phyloP scores from a whole-genome alignment of 2,329 filamentous ascomycete species.

The Pseudomassariella vexata region DNA sequence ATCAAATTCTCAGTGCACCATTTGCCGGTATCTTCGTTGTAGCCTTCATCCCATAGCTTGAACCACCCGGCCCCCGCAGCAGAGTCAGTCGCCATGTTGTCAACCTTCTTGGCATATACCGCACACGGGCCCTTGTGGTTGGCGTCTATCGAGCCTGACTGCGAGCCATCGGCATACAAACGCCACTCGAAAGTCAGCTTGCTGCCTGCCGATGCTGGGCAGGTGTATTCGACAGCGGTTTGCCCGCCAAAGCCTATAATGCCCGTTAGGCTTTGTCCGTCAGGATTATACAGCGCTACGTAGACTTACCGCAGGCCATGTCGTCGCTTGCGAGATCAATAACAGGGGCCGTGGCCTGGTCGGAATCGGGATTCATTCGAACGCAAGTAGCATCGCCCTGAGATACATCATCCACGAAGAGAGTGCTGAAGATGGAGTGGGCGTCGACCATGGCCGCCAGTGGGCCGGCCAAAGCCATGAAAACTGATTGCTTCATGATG shows the following conservation, averaged over 20 bases:
- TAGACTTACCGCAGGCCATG: constrained; percentile 63
- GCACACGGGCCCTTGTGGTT: constrained; percentile 58
- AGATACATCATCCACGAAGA: constrained; percentile 54
- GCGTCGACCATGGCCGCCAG: constrained; percentile 59
- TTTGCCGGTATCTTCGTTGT: constrained; percentile 44
- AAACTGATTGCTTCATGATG: constrained; percentile 30
- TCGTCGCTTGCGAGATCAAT: constrained; percentile 49
- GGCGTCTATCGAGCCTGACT: constrained; percentile 50
- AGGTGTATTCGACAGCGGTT: constrained; percentile 40
- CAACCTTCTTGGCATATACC: constrained; percentile 67
- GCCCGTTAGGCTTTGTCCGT: constrained; percentile 13
- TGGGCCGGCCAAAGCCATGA: constrained; percentile 27
- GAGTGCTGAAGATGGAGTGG: constrained; percentile 59
- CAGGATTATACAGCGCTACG: background rate
- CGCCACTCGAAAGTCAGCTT: constrained; percentile 64
- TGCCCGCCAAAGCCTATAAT: constrained; percentile 36
- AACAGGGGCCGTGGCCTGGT: constrained; percentile 52
- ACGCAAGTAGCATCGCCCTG: constrained; percentile 70
- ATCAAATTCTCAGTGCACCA: constrained; percentile 71
- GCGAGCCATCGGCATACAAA: constrained; percentile 48
- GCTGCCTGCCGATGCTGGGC: constrained; percentile 43
- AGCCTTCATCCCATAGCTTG: constrained; percentile 69
- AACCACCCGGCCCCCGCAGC: constrained; percentile 67
- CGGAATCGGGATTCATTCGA: constrained; percentile 53
- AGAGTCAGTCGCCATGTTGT: constrained; percentile 43